Conservation (phyloP, 164 flowering plant species). For the Vitis rupestris region DNA sequence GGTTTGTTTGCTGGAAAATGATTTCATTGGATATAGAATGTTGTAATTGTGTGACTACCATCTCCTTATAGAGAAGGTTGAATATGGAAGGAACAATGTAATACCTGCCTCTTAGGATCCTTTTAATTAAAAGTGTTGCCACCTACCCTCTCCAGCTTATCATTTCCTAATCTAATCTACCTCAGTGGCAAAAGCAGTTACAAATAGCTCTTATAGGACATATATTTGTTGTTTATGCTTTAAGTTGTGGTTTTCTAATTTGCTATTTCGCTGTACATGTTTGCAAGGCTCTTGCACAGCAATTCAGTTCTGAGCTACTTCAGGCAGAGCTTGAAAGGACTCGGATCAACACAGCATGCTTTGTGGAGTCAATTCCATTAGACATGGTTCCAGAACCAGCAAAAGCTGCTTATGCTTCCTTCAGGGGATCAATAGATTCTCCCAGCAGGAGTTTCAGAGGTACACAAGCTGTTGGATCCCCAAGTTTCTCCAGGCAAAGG, state of each 20-base stretch:
- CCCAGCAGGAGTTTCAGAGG: constrained; percentile 57
- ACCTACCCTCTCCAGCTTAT: no score
- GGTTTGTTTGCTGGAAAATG: no score
- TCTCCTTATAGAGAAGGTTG: no score
- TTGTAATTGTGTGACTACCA: no score
- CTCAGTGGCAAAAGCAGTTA: no score
- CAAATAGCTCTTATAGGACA: no score
- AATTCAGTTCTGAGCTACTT: constrained; percentile 81
- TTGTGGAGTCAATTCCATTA: constrained; percentile 66
- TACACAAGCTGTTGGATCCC: constrained; percentile 54
- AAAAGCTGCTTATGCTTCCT: constrained; percentile 62
- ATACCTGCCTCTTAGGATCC: no score
- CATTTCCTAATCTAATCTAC: no score
- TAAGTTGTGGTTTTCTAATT: neutral
- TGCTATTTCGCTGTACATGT: neutral
- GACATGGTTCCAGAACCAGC: constrained; percentile 77
- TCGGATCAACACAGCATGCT: constrained; percentile 88
- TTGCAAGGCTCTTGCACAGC: constrained; percentile 87
- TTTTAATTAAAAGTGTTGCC: no score
- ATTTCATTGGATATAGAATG: no score
- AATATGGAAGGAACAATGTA: no score
- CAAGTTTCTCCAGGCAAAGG: constrained; percentile 57
- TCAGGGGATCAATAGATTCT: constrained; percentile 63
- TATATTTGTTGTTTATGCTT: no score
- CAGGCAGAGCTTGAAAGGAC: constrained; percentile 89